A percentile compares a stretch with the other conserved stretches of the same genome.
phyloP scores from a whole-genome alignment of 495 filamentous ascomycete species.

The Jackrogersella minutella region DNA sequence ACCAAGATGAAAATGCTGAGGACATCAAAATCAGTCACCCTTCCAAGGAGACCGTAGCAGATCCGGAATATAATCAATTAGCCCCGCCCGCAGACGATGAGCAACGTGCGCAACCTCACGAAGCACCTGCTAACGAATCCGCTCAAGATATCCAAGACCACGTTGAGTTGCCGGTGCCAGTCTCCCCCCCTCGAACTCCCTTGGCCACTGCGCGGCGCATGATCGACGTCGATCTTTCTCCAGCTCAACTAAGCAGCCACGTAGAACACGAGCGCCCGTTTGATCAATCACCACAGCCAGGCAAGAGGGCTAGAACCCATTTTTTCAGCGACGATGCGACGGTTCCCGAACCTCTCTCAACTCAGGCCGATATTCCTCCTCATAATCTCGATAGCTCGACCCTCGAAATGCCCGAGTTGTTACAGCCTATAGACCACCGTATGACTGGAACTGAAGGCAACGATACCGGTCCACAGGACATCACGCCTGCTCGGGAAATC shows the following conservation, averaged over 20 bases:
- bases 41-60: conserved; percentile 21
- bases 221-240: conserved; percentile 40
- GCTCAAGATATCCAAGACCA: conserved; percentile 16
- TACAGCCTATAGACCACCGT: not conserved
- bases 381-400: not conserved
- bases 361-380: not conserved
- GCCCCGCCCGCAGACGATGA: conserved; percentile 18
- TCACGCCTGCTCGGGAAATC: conserved; percentile 31
- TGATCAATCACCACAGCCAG: conserved; percentile 44
- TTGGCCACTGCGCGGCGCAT: conserved; percentile 1
- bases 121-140: conserved; percentile 17
- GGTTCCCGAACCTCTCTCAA: conserved; percentile 17
- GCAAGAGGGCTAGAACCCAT: conserved; percentile 49
- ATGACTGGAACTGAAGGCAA: not conserved
- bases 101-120: conserved; percentile 12
- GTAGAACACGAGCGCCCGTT: conserved; percentile 52
- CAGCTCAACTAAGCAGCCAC: conserved; percentile 49
- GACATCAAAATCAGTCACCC: conserved; percentile 37
- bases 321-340: conserved; percentile 35
- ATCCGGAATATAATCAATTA: conserved; percentile 15
- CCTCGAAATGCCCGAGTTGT: conserved; percentile 5
- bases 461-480: not conserved
- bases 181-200: conserved; percentile 34
- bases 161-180: conserved; percentile 14
- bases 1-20: conserved; percentile 45